These are phyloP conservation scores for Lasiosphaeria hispida DNA, from an alignment of 495 filamentous ascomycete species.

Conservation along the genomic window DNA sequence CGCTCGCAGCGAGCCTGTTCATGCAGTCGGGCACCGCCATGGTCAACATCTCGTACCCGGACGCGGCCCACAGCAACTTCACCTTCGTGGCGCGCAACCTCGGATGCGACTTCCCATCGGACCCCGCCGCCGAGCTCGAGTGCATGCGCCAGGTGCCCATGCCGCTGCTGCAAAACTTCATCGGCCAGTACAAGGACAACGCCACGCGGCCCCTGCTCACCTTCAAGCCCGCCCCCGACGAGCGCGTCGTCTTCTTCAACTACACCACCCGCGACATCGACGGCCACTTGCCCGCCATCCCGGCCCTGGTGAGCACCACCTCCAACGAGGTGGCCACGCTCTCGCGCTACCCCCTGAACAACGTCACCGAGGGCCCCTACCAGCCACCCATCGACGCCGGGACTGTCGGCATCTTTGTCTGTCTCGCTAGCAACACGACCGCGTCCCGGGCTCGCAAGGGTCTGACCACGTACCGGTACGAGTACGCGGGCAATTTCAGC, in stretches of 20 bases:
- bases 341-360: slow-evolving; percentile 32
- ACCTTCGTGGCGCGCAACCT: slow-evolving; percentile 41
- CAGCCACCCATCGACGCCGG: slow-evolving; percentile 30
- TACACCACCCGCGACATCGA: slow-evolving; percentile 35
- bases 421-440: slow-evolving; percentile 37
- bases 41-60: slow-evolving; percentile 30
- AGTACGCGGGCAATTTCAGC: slow-evolving; percentile 49
- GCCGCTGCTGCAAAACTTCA: slow-evolving; percentile 37
- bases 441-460: slow-evolving; percentile 19
- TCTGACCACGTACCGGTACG: slow-evolving; percentile 49
- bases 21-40: slow-evolving; percentile 46
- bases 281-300: slow-evolving; percentile 27
- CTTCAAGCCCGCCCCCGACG: slow-evolving; percentile 44
- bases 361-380: slow-evolving; percentile 34
- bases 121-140: slow-evolving; percentile 35
- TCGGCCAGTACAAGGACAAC: slow-evolving; percentile 39
- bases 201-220: slow-evolving; percentile 31
- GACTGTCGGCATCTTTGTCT: slow-evolving; percentile 36
- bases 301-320: slow-evolving; percentile 42
- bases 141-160: slow-evolving; percentile 45
- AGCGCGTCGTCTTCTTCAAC: slow-evolving; percentile 42
- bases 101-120: slow-evolving; percentile 36
- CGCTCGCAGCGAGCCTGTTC: slow-evolving; percentile 45
- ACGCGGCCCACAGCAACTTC: slow-evolving; percentile 42
- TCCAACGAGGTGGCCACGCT: slow-evolving; percentile 41